Base-by-base conservation (phyloP, 371 early-diverging fungal species). In the Mucor lusitanicus region DNA sequence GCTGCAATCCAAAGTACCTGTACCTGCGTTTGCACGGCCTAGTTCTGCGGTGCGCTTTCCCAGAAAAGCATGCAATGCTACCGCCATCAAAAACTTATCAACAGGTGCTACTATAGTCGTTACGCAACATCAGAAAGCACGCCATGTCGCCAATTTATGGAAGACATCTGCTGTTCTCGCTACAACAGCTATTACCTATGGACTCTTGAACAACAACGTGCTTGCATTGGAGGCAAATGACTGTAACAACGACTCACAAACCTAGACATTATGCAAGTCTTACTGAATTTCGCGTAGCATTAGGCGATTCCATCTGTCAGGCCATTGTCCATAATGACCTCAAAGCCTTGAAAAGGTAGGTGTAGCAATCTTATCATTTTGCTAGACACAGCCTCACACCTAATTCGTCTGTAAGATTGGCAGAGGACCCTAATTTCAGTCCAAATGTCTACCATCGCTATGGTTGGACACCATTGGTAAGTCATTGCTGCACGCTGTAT, bases 401-500 rank as follows among this genome's bases (percentile, higher is more conserved):
- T 9, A 8, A 23, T 21, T 21, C 7, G 48, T 1, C 9, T 4
- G 21, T 13, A 63, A 83, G 83, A 59, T 44, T 83, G 15, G 77
- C 79, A n/a, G 80, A 83, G 23, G 76, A 83, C 46, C 76, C 76
- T 1, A 79, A 77, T 37, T 83, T 83, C 28, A 80, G 67, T 50
- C 79, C 83, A 1, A 83, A 80, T 50, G 74, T 77, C 2, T 78
- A 78, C 42, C 83, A 83, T 59, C 75, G 75, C 1, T 77, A 79
- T 59, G 83, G 83, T 25, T 83, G 83, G 83, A 83, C 83, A 2
- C 83, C 83, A 55, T 64, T 83, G 71, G 83, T 83, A 78, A 72
- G 50, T 39, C 33, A 55, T 42, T 42, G 2, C 6, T 3, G n/a
- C 4, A 61, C 17, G 12, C n/a, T 61, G 11, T 25, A 35, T 58